phyloP scores from a whole-genome alignment of 257 asterid species.

The Solanum medicagineum region DNA sequence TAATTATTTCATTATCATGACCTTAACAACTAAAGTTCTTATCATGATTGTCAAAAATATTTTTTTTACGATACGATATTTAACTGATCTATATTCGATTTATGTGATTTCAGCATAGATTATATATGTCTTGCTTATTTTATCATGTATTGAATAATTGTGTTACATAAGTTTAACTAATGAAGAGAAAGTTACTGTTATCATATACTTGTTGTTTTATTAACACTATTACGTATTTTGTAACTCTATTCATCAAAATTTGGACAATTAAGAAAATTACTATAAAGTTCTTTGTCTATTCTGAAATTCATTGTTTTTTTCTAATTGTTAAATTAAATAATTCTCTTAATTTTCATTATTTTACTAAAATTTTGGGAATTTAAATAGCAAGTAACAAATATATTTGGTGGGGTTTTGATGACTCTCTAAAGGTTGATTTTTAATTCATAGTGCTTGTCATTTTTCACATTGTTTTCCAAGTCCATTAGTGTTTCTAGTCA shows the following conservation, averaged over 20 bases:
- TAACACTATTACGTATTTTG: background rate
- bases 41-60: background rate
- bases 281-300: background rate
- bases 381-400: background rate
- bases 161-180: background rate
- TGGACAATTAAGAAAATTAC: background rate
- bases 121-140: background rate
- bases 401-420: background rate
- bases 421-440: background rate
- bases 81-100: background rate
- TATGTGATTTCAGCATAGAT: background rate
- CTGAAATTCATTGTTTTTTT: background rate
- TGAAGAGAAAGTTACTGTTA: rapidly evolving
- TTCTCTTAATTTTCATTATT: background rate
- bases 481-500: background rate
- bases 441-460: background rate
- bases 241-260: background rate
- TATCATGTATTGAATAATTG: background rate
- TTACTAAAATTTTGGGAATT: background rate
- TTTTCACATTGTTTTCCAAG: background rate
- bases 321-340: background rate
- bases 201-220: background rate
- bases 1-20: background rate
- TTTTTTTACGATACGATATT: background rate
- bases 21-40: background rate